Evolutionary conservation across 306 rosid species (phyloP).

Genomic region (Quillaja saponaria): DNA sequence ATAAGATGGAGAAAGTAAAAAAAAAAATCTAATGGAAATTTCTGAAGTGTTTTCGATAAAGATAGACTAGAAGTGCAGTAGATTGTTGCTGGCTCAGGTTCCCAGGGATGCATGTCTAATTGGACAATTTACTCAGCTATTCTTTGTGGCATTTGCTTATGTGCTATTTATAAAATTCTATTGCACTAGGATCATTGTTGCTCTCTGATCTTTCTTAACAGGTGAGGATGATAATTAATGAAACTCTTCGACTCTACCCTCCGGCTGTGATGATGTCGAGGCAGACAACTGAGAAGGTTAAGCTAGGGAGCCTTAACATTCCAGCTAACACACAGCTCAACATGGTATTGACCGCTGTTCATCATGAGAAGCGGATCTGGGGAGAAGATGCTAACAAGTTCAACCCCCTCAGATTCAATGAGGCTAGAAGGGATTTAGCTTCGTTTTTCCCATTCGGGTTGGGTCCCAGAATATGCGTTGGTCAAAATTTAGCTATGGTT

Average conservation of each 20-base stretch:
- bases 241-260: conserved; percentile 72
- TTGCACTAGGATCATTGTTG: neutral
- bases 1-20: neutral
- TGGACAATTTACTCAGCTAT: too few relatives aligned
- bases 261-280: conserved; percentile 49
- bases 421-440: conserved; percentile 63
- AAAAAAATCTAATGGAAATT: neutral
- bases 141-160: neutral
- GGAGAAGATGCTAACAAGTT: conserved; percentile 69
- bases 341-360: conserved; percentile 56
- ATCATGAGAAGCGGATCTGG: conserved; percentile 63
- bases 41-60: too few relatives aligned
- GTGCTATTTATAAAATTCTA: neutral
- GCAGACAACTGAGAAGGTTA: conserved; percentile 45
- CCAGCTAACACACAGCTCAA: conserved; percentile 59
- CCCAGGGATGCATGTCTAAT: too few relatives aligned
- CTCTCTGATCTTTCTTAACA: conserved; percentile 34
- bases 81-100: too few relatives aligned
- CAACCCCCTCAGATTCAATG: conserved; percentile 57
- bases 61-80: too few relatives aligned
- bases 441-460: conserved; percentile 60
- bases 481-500: conserved; percentile 61
- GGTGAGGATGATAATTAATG: conserved; percentile 62
- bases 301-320: conserved; percentile 51
- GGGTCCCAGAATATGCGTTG: conserved; percentile 61